Conservation (phyloP, 1,284 basidiomycete genomes). For the Sporisorium reilianum region DNA sequence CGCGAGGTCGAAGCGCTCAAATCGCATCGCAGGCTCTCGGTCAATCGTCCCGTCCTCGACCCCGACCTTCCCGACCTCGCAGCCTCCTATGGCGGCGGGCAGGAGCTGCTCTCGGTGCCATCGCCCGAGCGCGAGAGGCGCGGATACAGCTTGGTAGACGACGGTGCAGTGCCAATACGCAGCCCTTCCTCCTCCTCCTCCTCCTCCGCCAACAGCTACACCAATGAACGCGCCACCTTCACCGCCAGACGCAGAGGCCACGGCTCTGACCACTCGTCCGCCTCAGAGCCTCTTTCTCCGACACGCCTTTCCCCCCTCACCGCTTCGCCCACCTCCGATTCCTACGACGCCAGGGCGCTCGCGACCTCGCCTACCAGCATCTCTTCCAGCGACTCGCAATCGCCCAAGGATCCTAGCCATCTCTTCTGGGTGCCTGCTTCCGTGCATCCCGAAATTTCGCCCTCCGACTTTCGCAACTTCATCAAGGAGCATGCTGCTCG, state of each 20-base stretch:
- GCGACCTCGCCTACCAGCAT: slow-evolving; percentile 29
- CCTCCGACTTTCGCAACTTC: slow-evolving; percentile 92
- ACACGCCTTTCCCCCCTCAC: slow-evolving; percentile 21
- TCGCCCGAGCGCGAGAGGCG: slow-evolving; percentile 41
- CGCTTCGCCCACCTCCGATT: slow-evolving; percentile 22
- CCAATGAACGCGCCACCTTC: slow-evolving; percentile 49
- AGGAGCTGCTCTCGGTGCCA: slow-evolving; percentile 43
- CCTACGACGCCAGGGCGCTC: slow-evolving; percentile 21
- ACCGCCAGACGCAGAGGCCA: slow-evolving; percentile 55
- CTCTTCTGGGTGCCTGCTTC: slow-evolving; percentile 98
- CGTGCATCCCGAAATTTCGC: slow-evolving; percentile 96
- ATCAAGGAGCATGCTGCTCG: slow-evolving; percentile 86
- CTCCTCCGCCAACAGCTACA: slow-evolving; percentile 14
- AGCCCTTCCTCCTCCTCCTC: slow-evolving; percentile 39
- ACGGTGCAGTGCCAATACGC: slow-evolving; percentile 45
- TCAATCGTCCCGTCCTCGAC: slow-evolving; percentile 64
- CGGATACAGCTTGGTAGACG: slow-evolving; percentile 54
- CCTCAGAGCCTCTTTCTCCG: slow-evolving; percentile 20
- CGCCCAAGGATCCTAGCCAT: slow-evolving; percentile 70
- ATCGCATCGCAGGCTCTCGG: slow-evolving; percentile 63
- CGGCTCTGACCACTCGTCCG: slow-evolving; percentile 35
- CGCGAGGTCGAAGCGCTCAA: slow-evolving; percentile 68
- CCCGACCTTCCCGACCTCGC: slow-evolving; percentile 66
- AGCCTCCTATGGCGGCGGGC: slow-evolving; percentile 51
- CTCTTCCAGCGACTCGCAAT: slow-evolving; percentile 23